These are phyloP conservation scores for Phytophthora tentaculata DNA, from an alignment of 352 stramenopile genomes.

Conservation along the genomic window DNA sequence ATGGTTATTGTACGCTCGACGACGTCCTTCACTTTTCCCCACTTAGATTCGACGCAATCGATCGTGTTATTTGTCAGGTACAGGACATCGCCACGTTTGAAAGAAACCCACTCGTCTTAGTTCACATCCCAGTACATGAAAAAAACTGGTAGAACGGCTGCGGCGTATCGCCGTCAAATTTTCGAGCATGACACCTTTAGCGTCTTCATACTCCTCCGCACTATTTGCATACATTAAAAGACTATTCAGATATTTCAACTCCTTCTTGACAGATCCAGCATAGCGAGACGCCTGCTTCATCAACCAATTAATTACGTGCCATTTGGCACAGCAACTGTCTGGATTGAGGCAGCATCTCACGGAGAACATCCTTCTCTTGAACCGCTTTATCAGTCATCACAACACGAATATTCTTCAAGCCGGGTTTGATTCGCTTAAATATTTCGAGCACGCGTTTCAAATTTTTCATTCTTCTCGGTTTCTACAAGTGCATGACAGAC, in stretches of 20 bases:
- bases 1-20: background rate
- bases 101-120: background rate
- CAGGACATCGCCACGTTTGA: background rate
- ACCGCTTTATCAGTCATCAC: background rate
- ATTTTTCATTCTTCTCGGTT: background rate
- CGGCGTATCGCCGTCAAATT: background rate
- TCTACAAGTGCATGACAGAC: background rate
- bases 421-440: background rate
- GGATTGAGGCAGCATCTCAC: background rate
- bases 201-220: background rate
- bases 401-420: background rate
- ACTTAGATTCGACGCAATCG: slow-evolving; percentile 17
- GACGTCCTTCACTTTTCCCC: slow-evolving; percentile 9
- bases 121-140: background rate
- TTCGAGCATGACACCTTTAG: background rate
- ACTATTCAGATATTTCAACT: background rate
- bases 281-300: background rate
- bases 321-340: background rate
- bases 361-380: background rate
- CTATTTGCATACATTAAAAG: background rate
- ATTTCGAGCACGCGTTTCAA: background rate
- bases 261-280: background rate
- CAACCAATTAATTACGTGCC: background rate
- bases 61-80: slow-evolving; percentile 22
- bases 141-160: background rate